Conservation (phyloP, 306 rosid genomes). For the Cicer judaicum region DNA sequence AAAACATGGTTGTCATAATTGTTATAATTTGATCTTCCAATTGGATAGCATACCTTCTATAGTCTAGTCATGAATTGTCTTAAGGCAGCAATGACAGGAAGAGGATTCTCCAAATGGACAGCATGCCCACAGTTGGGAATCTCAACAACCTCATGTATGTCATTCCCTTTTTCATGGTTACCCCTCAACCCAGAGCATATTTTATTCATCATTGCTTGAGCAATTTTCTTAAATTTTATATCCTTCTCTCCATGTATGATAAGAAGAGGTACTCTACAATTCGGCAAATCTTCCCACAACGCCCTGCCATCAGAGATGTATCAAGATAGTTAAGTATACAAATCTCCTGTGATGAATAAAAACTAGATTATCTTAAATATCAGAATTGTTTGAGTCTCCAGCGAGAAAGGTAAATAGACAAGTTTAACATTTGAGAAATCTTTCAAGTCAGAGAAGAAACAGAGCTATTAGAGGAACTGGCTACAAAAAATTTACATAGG, state of each 20-base stretch:
- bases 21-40: background rate
- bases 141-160: conserved; percentile 63
- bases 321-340: conserved; percentile 5
- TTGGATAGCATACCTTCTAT: conserved; percentile 26
- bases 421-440: conserved; percentile 2
- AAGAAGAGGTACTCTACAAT: conserved; percentile 71
- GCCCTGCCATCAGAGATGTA: conserved; percentile 56
- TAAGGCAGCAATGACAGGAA: conserved; percentile 65
- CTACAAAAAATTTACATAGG: background rate
- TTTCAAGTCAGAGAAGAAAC: background rate
- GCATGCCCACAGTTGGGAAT: conserved; percentile 86
- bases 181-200: conserved; percentile 43
- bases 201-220: conserved; percentile 59
- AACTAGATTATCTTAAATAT: background rate
- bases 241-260: conserved; percentile 82
- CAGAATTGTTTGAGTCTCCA: background rate
- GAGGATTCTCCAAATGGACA: conserved; percentile 92
- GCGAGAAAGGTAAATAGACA: background rate
- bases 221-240: conserved; percentile 70
- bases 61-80: conserved; percentile 57
- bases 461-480: background rate
- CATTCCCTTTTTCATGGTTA: conserved; percentile 34
- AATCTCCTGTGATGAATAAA: background rate
- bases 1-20: background rate
- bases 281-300: conserved; percentile 82